Evolutionary conservation across 495 filamentous ascomycete genomes (phyloP), one percentile per base, ranked within the genome.

Genomic region (Aeminium ludgeri): DNA sequence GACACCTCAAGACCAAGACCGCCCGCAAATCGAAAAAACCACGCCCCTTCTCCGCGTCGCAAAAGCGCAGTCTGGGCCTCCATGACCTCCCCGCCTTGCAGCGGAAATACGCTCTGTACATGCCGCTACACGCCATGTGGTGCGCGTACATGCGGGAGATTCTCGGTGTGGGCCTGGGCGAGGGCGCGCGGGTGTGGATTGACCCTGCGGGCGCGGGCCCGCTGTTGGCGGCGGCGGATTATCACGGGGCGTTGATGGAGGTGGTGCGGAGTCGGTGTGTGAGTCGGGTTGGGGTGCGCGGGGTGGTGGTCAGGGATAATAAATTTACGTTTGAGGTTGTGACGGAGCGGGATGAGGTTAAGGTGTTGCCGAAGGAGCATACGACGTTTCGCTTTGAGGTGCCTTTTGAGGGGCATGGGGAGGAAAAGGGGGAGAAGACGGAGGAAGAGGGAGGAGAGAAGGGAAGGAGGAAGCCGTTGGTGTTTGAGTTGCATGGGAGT

Each of bases 251-350:
- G 13, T 63, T 75, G 56, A 56, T 95, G 11, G 76, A 85, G 67
- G 80, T 96, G 23, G 80, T 87, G 43, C 61, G 86, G 44, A 82
- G 82, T 57, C 55, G 72, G 36, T 93, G 82, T 64, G 72, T 77
- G 31, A 73, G 79, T 31, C 63, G 86, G 40, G 89, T 97, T 3
- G 87, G 89, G 0, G 52, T 85, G 33, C 72, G 62, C 50, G 89
- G 89, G 11, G 85, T 95, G 54, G 81, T 95, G 51, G 71, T 92
- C 15, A 75, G 82, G 55, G 89, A 97, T 64, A 75, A 80, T 23
- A 85, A 78, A 58, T 84, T 80, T 57, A 73, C 75, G 10, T 89
- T 95, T 63, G 78, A 86, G 58, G 55, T 97, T 50, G 66, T 97
- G 23, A 89, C 76, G 13, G 61, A 61, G 61, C 56, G 58, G 51